A percentile compares a stretch with the other conserved stretches of the same genome.
Evolutionary conservation across 2,329 filamentous ascomycete species (phyloP).

Genomic region (Neospermospora avenae): DNA sequence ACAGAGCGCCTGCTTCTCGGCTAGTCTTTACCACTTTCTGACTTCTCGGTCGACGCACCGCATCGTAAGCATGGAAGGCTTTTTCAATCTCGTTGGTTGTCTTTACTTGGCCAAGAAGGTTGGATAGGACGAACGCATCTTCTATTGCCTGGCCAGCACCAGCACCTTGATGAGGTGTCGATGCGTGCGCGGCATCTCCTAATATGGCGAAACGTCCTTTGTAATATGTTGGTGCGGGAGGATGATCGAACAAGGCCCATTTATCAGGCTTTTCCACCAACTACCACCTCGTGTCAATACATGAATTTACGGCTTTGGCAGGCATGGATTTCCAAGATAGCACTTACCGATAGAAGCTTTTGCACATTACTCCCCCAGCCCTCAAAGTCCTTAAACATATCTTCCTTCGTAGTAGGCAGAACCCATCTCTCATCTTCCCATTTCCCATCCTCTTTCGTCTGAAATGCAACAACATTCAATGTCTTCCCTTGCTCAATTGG

Average conservation of each 20-base stretch:
- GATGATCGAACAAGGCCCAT: constrained; percentile 48
- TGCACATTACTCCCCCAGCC: constrained; percentile 39
- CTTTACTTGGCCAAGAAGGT: constrained; percentile 44
- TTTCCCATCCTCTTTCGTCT: constrained; percentile 30
- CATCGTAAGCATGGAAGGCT: constrained; percentile 51
- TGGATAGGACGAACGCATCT: constrained; percentile 44
- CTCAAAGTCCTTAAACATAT: constrained; percentile 38
- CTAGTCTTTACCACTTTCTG: constrained; percentile 34
- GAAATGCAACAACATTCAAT: constrained; percentile 49
- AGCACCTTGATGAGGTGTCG: constrained; percentile 57
- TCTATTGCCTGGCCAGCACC: constrained; percentile 58
- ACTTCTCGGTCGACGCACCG: constrained; percentile 40
- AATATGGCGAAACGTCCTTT: constrained; percentile 46
- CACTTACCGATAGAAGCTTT: constrained; percentile 34
- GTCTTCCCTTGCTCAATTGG: constrained; percentile 54
- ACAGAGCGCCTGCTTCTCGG: constrained; percentile 34
- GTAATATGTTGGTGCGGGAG: constrained; percentile 41
- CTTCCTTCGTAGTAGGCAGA: constrained; percentile 36
- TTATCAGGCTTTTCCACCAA: constrained; percentile 45
- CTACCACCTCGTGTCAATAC: constrained; percentile 21
- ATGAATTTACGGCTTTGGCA: not conserved
- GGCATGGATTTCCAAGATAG: not conserved
- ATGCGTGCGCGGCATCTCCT: constrained; percentile 62
- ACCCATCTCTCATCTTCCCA: constrained; percentile 41
- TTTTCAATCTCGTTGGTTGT: constrained; percentile 37